A percentile compares a stretch with the other conserved stretches of the same genome.
These are phyloP conservation scores for Lachnum nothofagi DNA, from an alignment of 2,329 filamentous ascomycete genomes.

Conservation along the genomic window DNA sequence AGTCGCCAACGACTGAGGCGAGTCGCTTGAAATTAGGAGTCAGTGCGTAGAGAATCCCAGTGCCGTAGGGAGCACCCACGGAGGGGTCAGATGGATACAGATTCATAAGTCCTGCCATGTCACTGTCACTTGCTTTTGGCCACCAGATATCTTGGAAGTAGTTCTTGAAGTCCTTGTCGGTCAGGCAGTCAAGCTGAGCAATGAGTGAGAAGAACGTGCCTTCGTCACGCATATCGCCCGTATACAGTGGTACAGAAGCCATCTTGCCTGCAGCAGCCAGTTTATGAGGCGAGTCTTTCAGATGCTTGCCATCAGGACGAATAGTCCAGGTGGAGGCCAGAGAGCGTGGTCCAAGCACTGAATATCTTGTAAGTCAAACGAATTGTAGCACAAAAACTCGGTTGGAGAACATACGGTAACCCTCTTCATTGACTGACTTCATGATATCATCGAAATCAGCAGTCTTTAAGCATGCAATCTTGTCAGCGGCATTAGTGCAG, in stretches of 20 bases:
- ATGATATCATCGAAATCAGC: not conserved
- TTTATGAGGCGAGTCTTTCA: not conserved
- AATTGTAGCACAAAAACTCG: not conserved
- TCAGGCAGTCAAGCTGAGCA: not conserved
- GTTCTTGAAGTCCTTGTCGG: not conserved
- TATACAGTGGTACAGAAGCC: not conserved
- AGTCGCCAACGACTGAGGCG: conserved; percentile 66
- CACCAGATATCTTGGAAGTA: not conserved
- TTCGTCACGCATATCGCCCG: not conserved
- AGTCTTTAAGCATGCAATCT: not conserved
- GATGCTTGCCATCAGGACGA: not conserved
- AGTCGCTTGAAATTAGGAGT: conserved; percentile 71
- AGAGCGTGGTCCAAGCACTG: not conserved
- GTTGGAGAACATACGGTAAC: not conserved
- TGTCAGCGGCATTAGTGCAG: not conserved
- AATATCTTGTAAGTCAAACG: no score
- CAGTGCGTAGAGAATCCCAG: conserved; percentile 57
- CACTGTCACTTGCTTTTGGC: not conserved
- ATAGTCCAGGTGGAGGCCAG: not conserved
- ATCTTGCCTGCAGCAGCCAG: not conserved
- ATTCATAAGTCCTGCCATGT: not conserved
- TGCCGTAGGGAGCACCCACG: conserved; percentile 62
- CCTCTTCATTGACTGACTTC: not conserved
- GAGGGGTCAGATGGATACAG: not conserved
- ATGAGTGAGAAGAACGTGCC: not conserved